Base-by-base conservation (phyloP, 1,139 yeast genomes). In the Ashbya aceris region DNA sequence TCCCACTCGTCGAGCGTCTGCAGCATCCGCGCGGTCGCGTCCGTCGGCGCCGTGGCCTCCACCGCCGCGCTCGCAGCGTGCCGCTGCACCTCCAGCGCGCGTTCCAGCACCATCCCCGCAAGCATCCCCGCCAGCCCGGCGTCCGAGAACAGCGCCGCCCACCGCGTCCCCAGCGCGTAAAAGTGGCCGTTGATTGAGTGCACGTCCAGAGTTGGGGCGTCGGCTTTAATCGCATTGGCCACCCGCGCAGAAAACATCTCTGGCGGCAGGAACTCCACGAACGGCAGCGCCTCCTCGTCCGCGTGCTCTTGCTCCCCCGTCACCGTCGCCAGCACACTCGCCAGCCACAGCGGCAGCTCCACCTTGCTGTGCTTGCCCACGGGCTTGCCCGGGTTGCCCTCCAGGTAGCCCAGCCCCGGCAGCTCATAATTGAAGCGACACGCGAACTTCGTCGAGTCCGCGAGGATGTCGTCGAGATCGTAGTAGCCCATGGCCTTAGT, bases 341-440 rank as follows among this genome's bases (percentile, higher is more conserved):
- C 94, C 38, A 91, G 65, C 98, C 98, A 91, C 29, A 87, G 62
- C 1, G 98, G 97, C 33, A 91, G 68, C 46, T 84, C 93, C 4
- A 86, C 59, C 54, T 79, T 79, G 2, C 94, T 71, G 35, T 79
- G 81, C 52, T 77, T 71, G 48, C 77, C 46, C 14, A 60, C 47
- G 12, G 64, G 69, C 48, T 76, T 73, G 0, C 84, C 87, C 0
- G 86, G 84, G 46, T 81, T 79, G 5, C 91, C 93, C 53, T 83
- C 89, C n/a, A 89, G 68, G 56, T 82, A 86, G 2, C 96, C 96
- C 20, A 89, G 66, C 0, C 93, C 93, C 0, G 95, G 94, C 2
- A 86, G 83, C 0, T 82, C 73, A 41, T 79, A 73, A 53, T 83
- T 81, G 67, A 87, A 86, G 41, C 73, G 74, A 53, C 91, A 79